Base-by-base conservation (phyloP, 805 yeast genomes). In the Pichia insulana region DNA sequence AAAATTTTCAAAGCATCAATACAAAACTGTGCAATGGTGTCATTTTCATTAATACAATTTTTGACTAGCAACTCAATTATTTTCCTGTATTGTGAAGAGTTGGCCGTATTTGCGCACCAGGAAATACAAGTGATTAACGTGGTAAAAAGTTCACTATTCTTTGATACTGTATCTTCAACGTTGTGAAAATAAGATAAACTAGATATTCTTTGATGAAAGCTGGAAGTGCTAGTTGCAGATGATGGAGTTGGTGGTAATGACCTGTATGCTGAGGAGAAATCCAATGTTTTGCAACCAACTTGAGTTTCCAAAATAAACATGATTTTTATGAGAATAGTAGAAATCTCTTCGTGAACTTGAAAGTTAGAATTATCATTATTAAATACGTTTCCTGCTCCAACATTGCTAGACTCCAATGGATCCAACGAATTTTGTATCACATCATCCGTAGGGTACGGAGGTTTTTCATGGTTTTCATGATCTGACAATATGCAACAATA, bases 31-130 rank as follows among this genome's bases (percentile, higher is more conserved):
- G 88, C 70, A 8, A 89, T 76, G n/a, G 70, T 64, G 5, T 61
- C 62, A 48, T 80, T 80, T 2, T 71, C 67, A 58, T 88, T 95
- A 1, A 81, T 76, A 3, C 86, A 74, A 55, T 88, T 87, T 43
- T 86, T 70, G 33, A 89, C 79, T 13, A 92, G 64, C 3, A 87
- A 65, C 45, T 90, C 97, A 20, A 89, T 75, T 2, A 82, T 65
- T 27, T 75, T 71, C 43, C 82, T 71, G 53, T 80, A 78, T 10
- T 78, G 73, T 3, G 46, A 31, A 3, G 46, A 30, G 12, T 37
- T 38, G n/a, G 52, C 36, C 1, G 48, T 38, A n/a, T 59, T 34
- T 64, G 68, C 61, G 51, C 83, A 74, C 77, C 89, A 83, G 0
- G 97, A 92, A 35, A 83, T 66, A 2, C 83, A 69, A 26, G 84